Evolutionary conservation across 192 early-diverging fungal species (phyloP), one percentile per base, ranked within the genome.

Genomic region (Coemansia sp.): DNA sequence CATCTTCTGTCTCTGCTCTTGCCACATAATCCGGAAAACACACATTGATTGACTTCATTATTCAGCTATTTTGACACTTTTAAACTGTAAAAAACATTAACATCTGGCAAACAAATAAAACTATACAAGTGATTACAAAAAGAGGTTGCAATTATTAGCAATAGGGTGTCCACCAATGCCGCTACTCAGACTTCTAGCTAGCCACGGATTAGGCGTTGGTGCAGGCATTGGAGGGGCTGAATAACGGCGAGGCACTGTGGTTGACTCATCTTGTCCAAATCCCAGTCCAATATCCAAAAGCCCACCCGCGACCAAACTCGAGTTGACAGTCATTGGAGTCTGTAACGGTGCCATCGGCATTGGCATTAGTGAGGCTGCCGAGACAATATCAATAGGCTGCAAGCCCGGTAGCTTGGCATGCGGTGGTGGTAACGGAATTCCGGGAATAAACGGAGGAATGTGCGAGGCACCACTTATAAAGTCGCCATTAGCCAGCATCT

Each of bases 211-310:
- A 8, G 19, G 47, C 47, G 7, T 19, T 48, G 47, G 47, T 17
- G 51, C 51, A 53, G 51, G 25, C 25, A 53, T 23, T 53, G 51
- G 51, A 10, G 51, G 51, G 8, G 51, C 51, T 5, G 51, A 53
- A 22, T 12, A 25, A 8, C 51, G 51, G 21, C 51, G 21, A 9
- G 51, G 15, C 6, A 51, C 49, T 22, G 22, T 9, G 2, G 12
- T 11, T 19, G 49, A 3, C 17, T 10, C 17, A 11, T 20, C 49
- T 51, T 51, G 49, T 34, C 31, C 31, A 34, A 34, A 34, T 34
- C 31, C 6, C 49, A 51, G 49, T 21, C 19, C 51, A 15, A 12
- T 8, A 1, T 23, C 51, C 25, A 14, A 44, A n/a, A 28, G 22
- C 9, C 15, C 8, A 12, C 4, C 22, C 11, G 11, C 11, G 10